Base-by-base conservation (phyloP, 441 rosid genomes). In the Adansonia madagascariensis region DNA sequence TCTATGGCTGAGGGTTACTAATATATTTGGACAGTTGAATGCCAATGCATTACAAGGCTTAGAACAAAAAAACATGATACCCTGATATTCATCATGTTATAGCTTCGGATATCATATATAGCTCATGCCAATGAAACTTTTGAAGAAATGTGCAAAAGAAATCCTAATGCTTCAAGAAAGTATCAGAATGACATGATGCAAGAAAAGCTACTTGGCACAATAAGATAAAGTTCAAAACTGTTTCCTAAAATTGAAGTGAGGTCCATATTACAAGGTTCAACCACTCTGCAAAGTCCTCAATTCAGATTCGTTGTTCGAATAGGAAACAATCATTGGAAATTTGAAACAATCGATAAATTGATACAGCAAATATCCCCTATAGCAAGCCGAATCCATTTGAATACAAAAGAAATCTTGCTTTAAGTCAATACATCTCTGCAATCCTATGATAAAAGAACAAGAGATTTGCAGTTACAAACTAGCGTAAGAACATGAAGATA, bases 401-500 rank as follows among this genome's bases (percentile, higher is more conserved):
- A 24, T 22, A 15, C 15, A 31, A 47, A 46, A 9, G 15, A 24
- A 44, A 7, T 22, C 18, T 44, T 20, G 43, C 20, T 74, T 39
- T 4, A 31, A 8, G 46, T 6, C 6, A 52, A 52, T 14, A 20
- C 74, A 52, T 31, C 46, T 71, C 74, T 14, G 24, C 39, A 17
- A 39, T 56, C 52, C 55, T 22, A 52, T 24, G 24, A n/a, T 24
- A 41, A 27, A 24, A 43, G 20, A 8, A 50, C 46, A 35, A 10
- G 6, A 5, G 35, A 55, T 55, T 72, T 55, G n/a, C 6, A 72
- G 75, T 17, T 72, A 56, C 46, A 53, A 53, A 53, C 62, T 35
- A 53, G 7, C 1, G 11, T 8, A 24, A 24, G 27, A 24, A 24
- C 27, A 14, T 31, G 9, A 31, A 6, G 43, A 12, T 8, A 59